phyloP scores from a whole-genome alignment of 108 stramenopile species.

The Cyclostephanos invisitatus region DNA sequence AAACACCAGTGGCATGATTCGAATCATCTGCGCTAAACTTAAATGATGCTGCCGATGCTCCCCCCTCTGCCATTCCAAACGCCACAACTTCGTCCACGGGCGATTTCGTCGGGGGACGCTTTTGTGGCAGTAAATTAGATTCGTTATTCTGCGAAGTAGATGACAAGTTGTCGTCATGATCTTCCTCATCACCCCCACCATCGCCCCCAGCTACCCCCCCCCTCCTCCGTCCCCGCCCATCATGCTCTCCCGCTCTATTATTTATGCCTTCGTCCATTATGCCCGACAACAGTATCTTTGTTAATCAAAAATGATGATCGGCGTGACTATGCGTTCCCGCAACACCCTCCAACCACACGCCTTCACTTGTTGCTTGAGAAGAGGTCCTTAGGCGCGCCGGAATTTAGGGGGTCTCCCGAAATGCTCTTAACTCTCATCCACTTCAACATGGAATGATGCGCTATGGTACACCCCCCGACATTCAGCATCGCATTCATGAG shows the following conservation, averaged over 20 bases:
- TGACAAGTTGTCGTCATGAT: background rate
- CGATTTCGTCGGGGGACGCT: slow-evolving; percentile 6
- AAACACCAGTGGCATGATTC: background rate
- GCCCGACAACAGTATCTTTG: background rate
- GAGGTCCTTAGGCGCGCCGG: too few relatives aligned
- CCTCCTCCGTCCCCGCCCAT: background rate
- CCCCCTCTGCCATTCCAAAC: background rate
- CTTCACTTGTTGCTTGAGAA: too few relatives aligned
- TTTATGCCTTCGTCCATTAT: background rate
- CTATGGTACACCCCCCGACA: too few relatives aligned
- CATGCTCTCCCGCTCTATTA: background rate
- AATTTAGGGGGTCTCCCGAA: too few relatives aligned
- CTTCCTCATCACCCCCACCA: background rate
- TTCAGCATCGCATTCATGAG: too few relatives aligned
- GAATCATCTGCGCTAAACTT: background rate
- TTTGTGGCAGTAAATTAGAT: background rate
- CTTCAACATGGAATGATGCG: too few relatives aligned
- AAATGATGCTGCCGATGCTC: background rate
- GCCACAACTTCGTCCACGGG: background rate
- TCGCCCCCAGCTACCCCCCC: background rate
- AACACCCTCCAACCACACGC: too few relatives aligned
- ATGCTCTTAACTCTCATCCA: too few relatives aligned
- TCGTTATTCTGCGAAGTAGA: background rate
- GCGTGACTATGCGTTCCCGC: too few relatives aligned
- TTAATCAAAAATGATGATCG: background rate